Evolutionary conservation across 23 red algal species (phyloP).

Genomic region (Gracilaria domingensis): DNA sequence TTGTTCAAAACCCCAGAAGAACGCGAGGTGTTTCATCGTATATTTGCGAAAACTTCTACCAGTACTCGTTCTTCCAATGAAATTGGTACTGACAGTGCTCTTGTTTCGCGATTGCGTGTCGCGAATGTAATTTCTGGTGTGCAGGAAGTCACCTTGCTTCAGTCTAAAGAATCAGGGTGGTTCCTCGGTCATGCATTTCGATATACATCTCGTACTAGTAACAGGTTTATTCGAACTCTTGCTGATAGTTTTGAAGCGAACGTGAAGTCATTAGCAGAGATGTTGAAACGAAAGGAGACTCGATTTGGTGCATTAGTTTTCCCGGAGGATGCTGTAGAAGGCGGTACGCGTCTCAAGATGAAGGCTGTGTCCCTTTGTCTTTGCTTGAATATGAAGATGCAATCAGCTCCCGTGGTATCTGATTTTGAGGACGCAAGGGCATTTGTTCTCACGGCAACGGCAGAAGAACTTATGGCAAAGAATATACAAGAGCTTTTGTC

Average conservation of each 20-base stretch:
- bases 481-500: too few species aligned
- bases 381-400: too few species aligned
- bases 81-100: neutral
- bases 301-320: too few species aligned
- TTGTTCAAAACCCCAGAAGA: neutral
- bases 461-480: too few species aligned
- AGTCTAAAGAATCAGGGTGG: slow-evolving; percentile 13
- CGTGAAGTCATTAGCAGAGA: neutral
- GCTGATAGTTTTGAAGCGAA: neutral
- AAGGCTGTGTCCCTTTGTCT: too few species aligned
- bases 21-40: neutral
- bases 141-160: slow-evolving; percentile 7
- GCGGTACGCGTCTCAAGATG: too few species aligned
- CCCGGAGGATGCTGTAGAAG: too few species aligned
- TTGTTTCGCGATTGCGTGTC: neutral
- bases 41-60: neutral
- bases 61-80: too few species aligned
- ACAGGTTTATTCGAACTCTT: neutral
- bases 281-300: neutral
- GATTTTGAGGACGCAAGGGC: too few species aligned
- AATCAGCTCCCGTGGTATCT: too few species aligned
- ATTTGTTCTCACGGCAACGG: too few species aligned
- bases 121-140: neutral
- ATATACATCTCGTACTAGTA: slow-evolving; percentile 1
- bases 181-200: slow-evolving; percentile 4